Base-by-base conservation (phyloP, 78 protist genomes). In the Dictyostelium citrinum region DNA sequence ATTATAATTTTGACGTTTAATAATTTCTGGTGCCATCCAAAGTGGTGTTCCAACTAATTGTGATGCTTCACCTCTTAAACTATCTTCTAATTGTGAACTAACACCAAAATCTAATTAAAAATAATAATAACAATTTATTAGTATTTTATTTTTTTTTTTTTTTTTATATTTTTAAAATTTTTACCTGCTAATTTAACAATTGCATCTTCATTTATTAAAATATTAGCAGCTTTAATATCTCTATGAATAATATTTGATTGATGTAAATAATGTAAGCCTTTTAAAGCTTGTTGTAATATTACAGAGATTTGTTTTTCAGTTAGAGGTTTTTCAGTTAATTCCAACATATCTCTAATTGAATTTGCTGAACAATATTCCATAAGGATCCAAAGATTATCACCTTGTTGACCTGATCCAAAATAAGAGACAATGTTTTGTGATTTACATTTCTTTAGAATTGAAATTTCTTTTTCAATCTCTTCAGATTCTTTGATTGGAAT, bases 21-120 rank as follows among this genome's bases (percentile, higher is more conserved):
- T 85, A 31, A 86, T 88, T 46, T 93, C 96, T 8, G 96, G 96
- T 74, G 96, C 78, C 92, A 93, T 84, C 91, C 92, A 83, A n/a
- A 93, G 46, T 12, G 92, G 95, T 33, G 95, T 84, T 22, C 95
- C 95, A 68, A 84, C 83, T 12, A 82, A 80, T 16, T 58, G 78
- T 22, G 85, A 75, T 20, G 83, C 31, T 39, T 46, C 61, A 5
- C 46, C 27, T 14, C 78, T 24, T 20, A 82, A 39, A 12, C 45
- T 81, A 81, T 93, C 90, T 22, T 83, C 84, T 14, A 94, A 37
- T 75, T 88, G 94, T 3, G 90, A 84, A 33, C 76, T 43, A 9
- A 94, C 91, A 22, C 96, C 96, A 76, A 94, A 94, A 46, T 94
- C 96, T n/a, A n/a, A n/a, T 60, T 24, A 9, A 82, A 81, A 22